Conservation (phyloP, 768 basidiomycete species). For the Cyathus striatus region DNA sequence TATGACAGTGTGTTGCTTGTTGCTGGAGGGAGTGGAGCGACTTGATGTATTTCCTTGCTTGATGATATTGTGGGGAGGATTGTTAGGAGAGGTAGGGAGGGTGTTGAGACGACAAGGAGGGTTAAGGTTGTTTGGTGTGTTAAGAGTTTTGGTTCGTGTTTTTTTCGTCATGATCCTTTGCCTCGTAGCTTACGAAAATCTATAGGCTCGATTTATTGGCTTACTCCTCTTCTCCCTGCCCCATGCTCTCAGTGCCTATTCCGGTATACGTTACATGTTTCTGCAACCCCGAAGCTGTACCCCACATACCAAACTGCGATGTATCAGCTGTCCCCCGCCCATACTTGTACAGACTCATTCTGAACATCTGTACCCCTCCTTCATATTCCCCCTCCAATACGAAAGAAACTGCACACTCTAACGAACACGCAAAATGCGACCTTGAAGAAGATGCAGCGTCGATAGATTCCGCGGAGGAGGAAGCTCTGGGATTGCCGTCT, state of each 20-base stretch:
- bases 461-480: conserved; percentile 7
- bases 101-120: conserved; percentile 50
- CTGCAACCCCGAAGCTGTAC: conserved; percentile 65
- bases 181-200: not conserved
- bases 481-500: conserved; percentile 6
- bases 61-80: conserved; percentile 78
- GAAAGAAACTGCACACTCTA: no score
- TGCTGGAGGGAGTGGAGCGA: conserved; percentile 81
- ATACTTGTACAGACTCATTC: conserved; percentile 38
- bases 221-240: conserved; percentile 31
- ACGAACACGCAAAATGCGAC: not conserved
- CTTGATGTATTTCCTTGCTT: conserved; percentile 75
- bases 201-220: conserved; percentile 36
- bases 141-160: conserved; percentile 57
- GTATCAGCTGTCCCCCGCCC: conserved; percentile 49
- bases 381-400: conserved; percentile 8
- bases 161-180: not conserved
- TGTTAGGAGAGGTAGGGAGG: conserved; percentile 35
- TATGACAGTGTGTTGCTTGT: conserved; percentile 73
- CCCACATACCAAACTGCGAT: conserved; percentile 58
- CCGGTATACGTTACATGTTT: conserved; percentile 74
- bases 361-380: conserved; percentile 29
- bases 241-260: no score
- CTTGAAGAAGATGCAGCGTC: conserved; percentile 3
- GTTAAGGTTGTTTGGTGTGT: conserved; percentile 84